Percentiles rank a stretch among this genome's conserved stretches.
Conservation (phyloP, 306 rosid genomes). For the Quercus alba region DNA sequence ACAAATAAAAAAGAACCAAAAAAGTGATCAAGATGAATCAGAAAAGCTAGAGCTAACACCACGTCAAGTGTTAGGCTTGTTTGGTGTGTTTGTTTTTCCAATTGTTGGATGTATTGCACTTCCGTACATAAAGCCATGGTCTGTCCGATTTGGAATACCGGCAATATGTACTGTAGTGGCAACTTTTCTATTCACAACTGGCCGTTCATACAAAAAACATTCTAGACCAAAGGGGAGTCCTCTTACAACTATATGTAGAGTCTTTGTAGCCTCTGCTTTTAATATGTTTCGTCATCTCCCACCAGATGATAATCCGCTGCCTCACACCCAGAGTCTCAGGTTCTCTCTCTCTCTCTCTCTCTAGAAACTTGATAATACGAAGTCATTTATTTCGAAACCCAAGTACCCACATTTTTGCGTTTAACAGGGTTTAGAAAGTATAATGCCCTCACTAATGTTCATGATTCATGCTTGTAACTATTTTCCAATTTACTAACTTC, state of each 20-base stretch:
- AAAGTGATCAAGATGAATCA: no score
- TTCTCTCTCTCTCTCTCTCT: neutral
- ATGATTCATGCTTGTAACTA: no score
- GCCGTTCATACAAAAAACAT: neutral
- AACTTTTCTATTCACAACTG: slow-evolving; percentile 24
- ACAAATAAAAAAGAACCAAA: no score
- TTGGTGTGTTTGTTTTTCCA: neutral
- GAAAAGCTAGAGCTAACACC: accelerated
- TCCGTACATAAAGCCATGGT: slow-evolving; percentile 16
- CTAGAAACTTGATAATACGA: neutral
- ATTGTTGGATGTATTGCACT: slow-evolving; percentile 7
- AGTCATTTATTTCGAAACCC: neutral
- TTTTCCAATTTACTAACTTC: no score
- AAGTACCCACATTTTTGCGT: no score
- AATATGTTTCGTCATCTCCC: slow-evolving; percentile 6
- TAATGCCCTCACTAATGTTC: no score
- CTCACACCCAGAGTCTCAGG: slow-evolving; percentile 22
- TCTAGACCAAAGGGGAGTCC: neutral
- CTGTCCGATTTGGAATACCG: slow-evolving; percentile 24
- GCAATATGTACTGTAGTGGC: slow-evolving; percentile 15
- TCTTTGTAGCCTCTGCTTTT: slow-evolving; percentile 16
- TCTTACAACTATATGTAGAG: slow-evolving; percentile 21
- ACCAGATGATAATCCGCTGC: neutral
- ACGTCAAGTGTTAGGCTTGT: accelerated
- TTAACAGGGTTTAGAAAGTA: no score